A percentile compares a stretch with the other conserved stretches of the same genome.
phyloP scores from a whole-genome alignment of 2,329 filamentous ascomycete species.

The Aspergillus fijiensis region DNA sequence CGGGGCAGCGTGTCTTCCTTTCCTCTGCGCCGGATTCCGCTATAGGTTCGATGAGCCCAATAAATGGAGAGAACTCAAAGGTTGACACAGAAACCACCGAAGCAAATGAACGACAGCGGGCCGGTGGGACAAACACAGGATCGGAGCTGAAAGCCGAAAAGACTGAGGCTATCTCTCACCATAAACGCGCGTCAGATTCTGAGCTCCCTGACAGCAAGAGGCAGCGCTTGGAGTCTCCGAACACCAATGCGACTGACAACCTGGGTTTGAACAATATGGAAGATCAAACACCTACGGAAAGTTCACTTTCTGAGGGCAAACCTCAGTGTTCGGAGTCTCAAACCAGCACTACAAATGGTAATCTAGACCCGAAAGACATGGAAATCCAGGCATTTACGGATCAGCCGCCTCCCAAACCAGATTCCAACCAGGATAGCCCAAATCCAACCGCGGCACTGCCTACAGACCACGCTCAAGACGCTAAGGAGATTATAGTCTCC shows the following conservation, averaged over 20 bases:
- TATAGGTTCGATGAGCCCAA: background rate
- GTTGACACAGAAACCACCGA: background rate
- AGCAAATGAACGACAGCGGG: background rate
- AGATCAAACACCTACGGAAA: background rate
- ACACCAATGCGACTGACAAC: background rate
- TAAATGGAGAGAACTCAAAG: background rate
- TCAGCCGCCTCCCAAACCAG: background rate
- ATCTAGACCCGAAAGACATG: too few species aligned
- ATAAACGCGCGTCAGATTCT: slow-evolving; percentile 19
- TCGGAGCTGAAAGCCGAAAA: background rate
- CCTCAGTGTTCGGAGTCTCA: too few species aligned
- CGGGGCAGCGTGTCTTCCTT: slow-evolving; percentile 39
- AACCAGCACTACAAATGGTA: too few species aligned
- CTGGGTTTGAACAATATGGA: background rate
- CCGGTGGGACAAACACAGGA: background rate
- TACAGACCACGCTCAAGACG: slow-evolving; percentile 3
- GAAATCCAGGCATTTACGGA: too few species aligned
- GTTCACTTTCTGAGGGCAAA: too few species aligned
- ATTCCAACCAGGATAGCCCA: background rate
- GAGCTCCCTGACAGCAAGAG: slow-evolving; percentile 1
- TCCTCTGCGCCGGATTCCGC: slow-evolving; percentile 8
- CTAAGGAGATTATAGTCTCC: slow-evolving; percentile 28
- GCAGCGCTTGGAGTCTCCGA: background rate
- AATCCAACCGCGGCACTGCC: background rate
- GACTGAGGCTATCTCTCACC: slow-evolving; percentile 5